Percentiles rank a stretch among this genome's conserved stretches.
phyloP scores from a whole-genome alignment of 495 filamentous ascomycete genomes.

The Tirmania nivea region DNA sequence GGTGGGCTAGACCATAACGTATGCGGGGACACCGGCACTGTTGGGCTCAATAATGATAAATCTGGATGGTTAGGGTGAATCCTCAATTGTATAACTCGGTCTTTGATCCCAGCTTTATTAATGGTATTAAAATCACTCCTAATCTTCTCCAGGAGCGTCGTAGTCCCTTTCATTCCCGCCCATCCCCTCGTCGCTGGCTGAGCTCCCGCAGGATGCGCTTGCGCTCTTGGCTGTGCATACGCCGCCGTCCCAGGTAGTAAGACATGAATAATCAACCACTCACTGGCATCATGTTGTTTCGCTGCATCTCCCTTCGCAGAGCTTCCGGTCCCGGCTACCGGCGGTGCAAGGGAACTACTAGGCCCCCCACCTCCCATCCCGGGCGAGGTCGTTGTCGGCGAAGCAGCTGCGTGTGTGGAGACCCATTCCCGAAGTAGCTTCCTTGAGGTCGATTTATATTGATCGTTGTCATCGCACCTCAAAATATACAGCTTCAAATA shows the following conservation, averaged over 20 bases:
- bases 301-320: constrained; percentile 18
- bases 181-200: constrained; percentile 27
- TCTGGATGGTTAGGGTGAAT: constrained; percentile 30
- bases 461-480: constrained; percentile 82
- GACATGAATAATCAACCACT: constrained; percentile 89
- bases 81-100: constrained; percentile 70
- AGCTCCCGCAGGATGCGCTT: constrained; percentile 19
- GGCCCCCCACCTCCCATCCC: background rate
- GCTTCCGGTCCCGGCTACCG: background rate
- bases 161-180: constrained; percentile 59
- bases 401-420: constrained; percentile 37
- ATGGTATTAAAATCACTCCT: constrained; percentile 71
- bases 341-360: background rate
- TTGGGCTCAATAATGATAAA: constrained; percentile 14
- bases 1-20: constrained; percentile 9
- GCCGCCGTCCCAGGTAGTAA: constrained; percentile 60
- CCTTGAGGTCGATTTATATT: constrained; percentile 60
- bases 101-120: constrained; percentile 52
- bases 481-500: constrained; percentile 82
- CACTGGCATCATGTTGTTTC: constrained; percentile 86
- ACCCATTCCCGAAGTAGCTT: constrained; percentile 79
- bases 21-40: constrained; percentile 15
- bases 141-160: constrained; percentile 72
- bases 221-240: constrained; percentile 39
- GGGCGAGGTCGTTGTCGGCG: constrained; percentile 25